Base-by-base conservation (phyloP, 495 filamentous ascomycete genomes). In the Annulohypoxylon stygium region DNA sequence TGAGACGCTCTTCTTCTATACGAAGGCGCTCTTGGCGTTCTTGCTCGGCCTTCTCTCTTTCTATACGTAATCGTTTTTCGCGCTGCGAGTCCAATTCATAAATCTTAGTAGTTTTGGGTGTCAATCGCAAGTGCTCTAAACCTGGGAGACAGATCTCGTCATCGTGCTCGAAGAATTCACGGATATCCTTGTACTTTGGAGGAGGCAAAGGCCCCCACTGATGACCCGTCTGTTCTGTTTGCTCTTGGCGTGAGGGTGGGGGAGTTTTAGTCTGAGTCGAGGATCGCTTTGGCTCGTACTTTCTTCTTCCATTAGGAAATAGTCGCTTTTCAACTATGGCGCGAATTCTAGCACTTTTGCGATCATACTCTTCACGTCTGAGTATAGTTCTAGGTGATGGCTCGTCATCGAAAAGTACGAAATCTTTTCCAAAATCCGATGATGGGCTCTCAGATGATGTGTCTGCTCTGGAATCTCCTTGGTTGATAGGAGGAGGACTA, bases 81-180 rank as follows among this genome's bases (percentile, higher is more conserved):
- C 70, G 64, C 53, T 75, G 64, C 3, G 55, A 58, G 54, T 73
- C 75, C 10, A 78, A 34, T 37, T 70, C 60, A 18, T 65, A 45
- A 30, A 73, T 65, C 70, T 78, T 78, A 4, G 36, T 30, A 20
- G 39, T 43, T 20, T 70, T 76, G 2, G 70, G 63, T 9, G 62
- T 43, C 0, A 75, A 53, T 8, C 26, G 37, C 14, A 70, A 55
- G 25, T 57, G 47, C 36, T 69, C 75, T 18, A 71, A 58, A 39
- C 76, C 76, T 26, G 77, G 77, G 26, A 78, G 57, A 18, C 71
- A 73, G 48, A 73, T 36, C 14, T 69, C 61, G 9, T 73, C 36
- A 37, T 78, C 75, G 6, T 77, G 71, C 5, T 71, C 69, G 41
- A 78, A 77, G 34, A 77, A 77, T 16, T 77, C 75, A 2, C 47